Conservation (phyloP, 805 yeast genomes). For the Candida xiaguanensis region DNA sequence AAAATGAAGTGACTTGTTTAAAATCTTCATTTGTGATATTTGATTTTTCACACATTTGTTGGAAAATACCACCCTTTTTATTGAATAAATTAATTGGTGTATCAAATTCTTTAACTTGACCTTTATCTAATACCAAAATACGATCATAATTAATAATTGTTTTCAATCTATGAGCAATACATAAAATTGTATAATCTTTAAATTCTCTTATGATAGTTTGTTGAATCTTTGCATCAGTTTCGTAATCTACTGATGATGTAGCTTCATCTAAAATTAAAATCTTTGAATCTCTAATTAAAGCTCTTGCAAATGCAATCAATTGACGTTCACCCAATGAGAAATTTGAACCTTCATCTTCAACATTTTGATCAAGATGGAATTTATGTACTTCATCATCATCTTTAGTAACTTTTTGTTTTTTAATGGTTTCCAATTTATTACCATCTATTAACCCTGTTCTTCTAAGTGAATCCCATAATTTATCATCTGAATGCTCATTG, state of each 20-base stretch:
- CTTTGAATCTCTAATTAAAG: slow-evolving; percentile 71
- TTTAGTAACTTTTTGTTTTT: slow-evolving; percentile 24
- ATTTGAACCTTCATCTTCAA: slow-evolving; percentile 69
- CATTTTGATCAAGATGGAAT: slow-evolving; percentile 43
- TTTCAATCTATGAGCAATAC: slow-evolving; percentile 84
- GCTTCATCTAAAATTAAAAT: slow-evolving; percentile 85
- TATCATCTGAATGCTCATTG: slow-evolving; percentile 43
- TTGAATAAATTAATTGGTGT: slow-evolving; percentile 65
- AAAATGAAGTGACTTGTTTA: slow-evolving; percentile 4
- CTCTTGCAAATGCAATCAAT: slow-evolving; percentile 77
- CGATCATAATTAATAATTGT: slow-evolving; percentile 73
- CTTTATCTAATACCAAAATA: slow-evolving; percentile 79
- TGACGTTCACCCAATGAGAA: slow-evolving; percentile 78
- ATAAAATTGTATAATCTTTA: slow-evolving; percentile 66
- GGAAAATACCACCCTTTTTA: slow-evolving; percentile 51
- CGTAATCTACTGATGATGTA: slow-evolving; percentile 77
- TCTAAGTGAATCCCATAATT: slow-evolving; percentile 57
- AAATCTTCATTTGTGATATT: slow-evolving; percentile 45
- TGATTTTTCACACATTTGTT: slow-evolving; percentile 63
- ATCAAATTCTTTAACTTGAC: slow-evolving; percentile 71
- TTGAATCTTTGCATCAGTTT: slow-evolving; percentile 80
- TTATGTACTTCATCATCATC: slow-evolving; percentile 21
- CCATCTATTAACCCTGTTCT: slow-evolving; percentile 53
- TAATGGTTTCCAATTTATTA: slow-evolving; percentile 18
- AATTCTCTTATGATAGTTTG: slow-evolving; percentile 70